Base-by-base conservation (phyloP, 805 yeast genomes). In the Saccharomycopsis amapae region DNA sequence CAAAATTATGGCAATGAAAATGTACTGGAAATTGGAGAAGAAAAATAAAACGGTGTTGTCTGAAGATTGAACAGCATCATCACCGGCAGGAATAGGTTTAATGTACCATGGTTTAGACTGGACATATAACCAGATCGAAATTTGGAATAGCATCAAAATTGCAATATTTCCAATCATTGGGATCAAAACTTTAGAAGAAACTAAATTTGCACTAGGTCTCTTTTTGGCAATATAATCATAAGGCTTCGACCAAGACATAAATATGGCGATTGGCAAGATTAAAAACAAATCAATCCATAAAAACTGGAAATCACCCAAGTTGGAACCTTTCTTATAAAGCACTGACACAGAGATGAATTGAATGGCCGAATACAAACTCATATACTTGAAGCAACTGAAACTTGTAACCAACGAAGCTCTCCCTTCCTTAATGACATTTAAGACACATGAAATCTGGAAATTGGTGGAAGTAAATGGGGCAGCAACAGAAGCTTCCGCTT, bases 401-500 rank as follows among this genome's bases (percentile, higher is more conserved):
- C 95, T 84, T 1, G 99, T 93, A 17, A 89, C 96, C 58, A 93
- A 68, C 18, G 97, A 82, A 1, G 96, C 94, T 51, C 99, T 73
- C 3, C 99, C 99, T 62, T 93, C 97, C 56, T 78, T 81, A 48
- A 93, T 86, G 3, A 93, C 93, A 59, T 86, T 87, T 54, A 87
- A 66, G 20, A 90, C 96, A 67, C 98, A 93, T 2, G 95, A 78
- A 36, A 93, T 88, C 54, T 93, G 96, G 64, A 94, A 93, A 1
- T 75, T 62, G 35, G 94, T 73, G 1, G 96, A 86, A 0, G 99
- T 93, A 62, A 93, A 93, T 2, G 99, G 98, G 0, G 98, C 98
- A 0, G 98, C 98, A 15, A 93, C 97, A 2, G 95, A 85, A 0
- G 98, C 98, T 60, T 93, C 99, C 0, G 97, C 98, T 61, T 93